Evolutionary conservation across 2,329 filamentous ascomycete species (phyloP), one percentile per base, ranked within the genome.

Genomic region (Arthrobotrys conoides): DNA sequence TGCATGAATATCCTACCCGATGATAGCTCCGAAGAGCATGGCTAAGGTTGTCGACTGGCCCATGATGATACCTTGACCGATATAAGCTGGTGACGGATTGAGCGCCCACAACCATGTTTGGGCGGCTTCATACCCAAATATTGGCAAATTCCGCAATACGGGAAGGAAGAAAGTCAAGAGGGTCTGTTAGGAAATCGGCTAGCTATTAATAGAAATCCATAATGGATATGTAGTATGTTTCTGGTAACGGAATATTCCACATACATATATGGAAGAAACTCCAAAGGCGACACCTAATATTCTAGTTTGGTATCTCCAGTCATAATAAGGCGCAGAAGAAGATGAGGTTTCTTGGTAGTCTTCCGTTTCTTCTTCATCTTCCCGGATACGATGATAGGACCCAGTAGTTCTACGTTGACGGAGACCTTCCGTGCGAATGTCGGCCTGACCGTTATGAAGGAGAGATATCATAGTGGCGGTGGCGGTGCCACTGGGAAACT

Each of bases 21-120:
- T 83, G 16, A 97, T 84, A 2, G 96, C 94, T 4, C 96, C 96
- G 1, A 98, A 86, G 0, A 97, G 88, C 96, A 99, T 99, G 82
- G 98, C 95, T 66, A 97, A 88, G 2, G 95, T 98, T 0, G 96
- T 99, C 46, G 93, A 91, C 3, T 95, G 93, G 0, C 96, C 96
- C 96, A 99, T 99, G 83, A 99, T 98, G 80, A 99, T 96, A 10
- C 96, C 96, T 85, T 99, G 96, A 0, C 96, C 96, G 27, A 98
- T 90, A 83, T 99, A 99, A 1, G 96, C 96, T n/a, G 97, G 91
- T 55, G 94, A 97, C 0, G 96, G 96, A 81, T 99, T 99, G 5
- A 99, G 86, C 0, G 93, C 96, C 96, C 96, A 99, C 0, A 97
- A 88, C 95, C 95, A 99, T 1, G 89, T 89, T 0, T 89, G 85